Base-by-base conservation (phyloP, 352 stramenopile species). In the Pythium rhizo-oryzae region DNA sequence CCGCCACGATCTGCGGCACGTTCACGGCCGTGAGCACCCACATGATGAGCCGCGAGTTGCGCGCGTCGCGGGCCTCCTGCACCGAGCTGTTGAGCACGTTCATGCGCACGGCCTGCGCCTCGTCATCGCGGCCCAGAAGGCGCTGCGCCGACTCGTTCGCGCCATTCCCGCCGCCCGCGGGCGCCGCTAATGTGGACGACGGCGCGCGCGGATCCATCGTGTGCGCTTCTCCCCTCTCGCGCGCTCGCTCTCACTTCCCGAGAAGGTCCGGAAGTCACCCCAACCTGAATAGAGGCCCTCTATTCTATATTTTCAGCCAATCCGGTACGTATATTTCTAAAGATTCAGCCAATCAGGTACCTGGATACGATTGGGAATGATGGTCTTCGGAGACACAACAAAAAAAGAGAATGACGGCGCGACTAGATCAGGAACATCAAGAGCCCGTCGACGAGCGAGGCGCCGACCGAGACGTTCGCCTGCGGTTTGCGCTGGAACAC, bases 1-100 rank as follows among this genome's bases (percentile, higher is more conserved):
- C 79, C 13, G 77, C 82, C 13, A 90, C 51, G 55, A 95, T 85
- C 68, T 95, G 87, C 47, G 87, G 87, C 28, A 91, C 65, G 69
- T 91, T 93, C 23, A 93, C 80, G 62, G 93, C 56, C 64, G 85
- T 91, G 44, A 92, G 79, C 24, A 87, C 77, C 74, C 79, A 85
- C 78, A 95, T 91, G 67, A 94, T 91, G 24, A 95, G 69, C 13
- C 85, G 79, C 39, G 82, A 91, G 69, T 90, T 95, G 54, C 85
- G 84, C 44, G 85, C 87, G 15, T 95, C 84, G 18, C 84, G 85
- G 4, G 85, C 87, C 52, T 93, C 87, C 46, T 91, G 82, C 3
- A 95, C 84, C 64, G 80, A 91, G 70, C 80, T 92, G 71, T 92
- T 93, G 54, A 95, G 81, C 59, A 95, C 85, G 67, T 93, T 95